phyloP scores from a whole-genome alignment of 257 asterid genomes.

The Nicotiana paniculata region DNA sequence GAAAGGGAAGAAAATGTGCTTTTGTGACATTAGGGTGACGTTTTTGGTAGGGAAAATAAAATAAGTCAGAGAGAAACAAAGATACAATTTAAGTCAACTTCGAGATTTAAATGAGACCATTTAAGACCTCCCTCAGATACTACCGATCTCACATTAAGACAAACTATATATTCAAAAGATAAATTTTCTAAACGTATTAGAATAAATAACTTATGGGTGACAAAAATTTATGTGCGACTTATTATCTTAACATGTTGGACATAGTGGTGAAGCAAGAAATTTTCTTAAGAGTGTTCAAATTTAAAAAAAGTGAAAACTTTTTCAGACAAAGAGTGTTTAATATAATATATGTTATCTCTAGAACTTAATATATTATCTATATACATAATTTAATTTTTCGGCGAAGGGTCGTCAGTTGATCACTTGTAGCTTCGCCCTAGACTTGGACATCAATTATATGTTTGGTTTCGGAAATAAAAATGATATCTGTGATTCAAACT shows the following conservation, averaged over 20 bases:
- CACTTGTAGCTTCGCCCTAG: too few relatives aligned
- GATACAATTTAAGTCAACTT: conserved; percentile 44
- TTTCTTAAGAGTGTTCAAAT: too few relatives aligned
- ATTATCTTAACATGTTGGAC: not conserved
- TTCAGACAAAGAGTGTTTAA: too few relatives aligned
- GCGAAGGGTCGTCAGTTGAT: too few relatives aligned
- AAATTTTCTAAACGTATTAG: not conserved
- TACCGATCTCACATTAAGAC: conserved; percentile 36
- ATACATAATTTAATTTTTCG: too few relatives aligned
- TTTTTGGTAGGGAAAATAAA: not conserved
- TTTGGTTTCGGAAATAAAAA: not conserved
- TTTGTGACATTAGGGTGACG: not conserved
- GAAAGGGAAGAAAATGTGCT: not conserved
- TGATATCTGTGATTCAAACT: not conserved
- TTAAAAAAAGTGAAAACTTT: too few relatives aligned
- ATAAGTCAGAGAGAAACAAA: not conserved
- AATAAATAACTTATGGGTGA: not conserved
- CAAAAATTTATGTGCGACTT: not conserved
- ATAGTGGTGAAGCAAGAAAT: too few relatives aligned
- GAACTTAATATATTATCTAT: too few relatives aligned
- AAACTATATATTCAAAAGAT: too few relatives aligned
- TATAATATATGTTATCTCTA: too few relatives aligned
- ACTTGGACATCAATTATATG: not conserved
- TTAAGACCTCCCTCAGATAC: conserved; percentile 51
- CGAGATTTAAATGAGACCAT: conserved; percentile 41